Percentiles rank a stretch among this genome's conserved stretches.
phyloP scores from a whole-genome alignment of 768 basidiomycete species.

The Filobasidium wieringae region DNA sequence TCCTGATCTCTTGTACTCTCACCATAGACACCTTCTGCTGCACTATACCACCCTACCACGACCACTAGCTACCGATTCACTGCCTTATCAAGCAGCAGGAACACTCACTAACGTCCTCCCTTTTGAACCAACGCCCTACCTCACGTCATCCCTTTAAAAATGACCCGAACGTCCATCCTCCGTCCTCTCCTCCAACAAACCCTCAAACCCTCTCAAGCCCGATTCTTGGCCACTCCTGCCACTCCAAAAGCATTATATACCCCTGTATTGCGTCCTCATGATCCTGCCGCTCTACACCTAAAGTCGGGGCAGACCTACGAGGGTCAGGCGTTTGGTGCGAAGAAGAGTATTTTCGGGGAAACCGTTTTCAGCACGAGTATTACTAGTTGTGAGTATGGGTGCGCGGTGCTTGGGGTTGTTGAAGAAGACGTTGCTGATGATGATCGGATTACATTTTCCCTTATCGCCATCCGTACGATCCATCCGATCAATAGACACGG shows the following conservation, averaged over 20 bases:
- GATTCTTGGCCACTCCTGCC: slow-evolving; percentile 29
- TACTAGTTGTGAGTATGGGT: slow-evolving; percentile 66
- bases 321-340: slow-evolving; percentile 80
- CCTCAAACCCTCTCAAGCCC: not conserved
- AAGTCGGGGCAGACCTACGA: slow-evolving; percentile 87
- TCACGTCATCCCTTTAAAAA: slow-evolving; percentile 15
- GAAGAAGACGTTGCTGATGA: not conserved
- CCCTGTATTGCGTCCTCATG: slow-evolving; percentile 29
- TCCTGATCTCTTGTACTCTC: no score
- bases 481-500: slow-evolving; percentile 58
- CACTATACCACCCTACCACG: no score
- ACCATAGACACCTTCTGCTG: no score
- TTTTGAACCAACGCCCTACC: not conserved
- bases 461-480: no score
- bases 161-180: slow-evolving; percentile 5
- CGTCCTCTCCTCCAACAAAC: not conserved
- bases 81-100: not conserved
- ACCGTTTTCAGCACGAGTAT: slow-evolving; percentile 98
- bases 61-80: not conserved
- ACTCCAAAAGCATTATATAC: slow-evolving; percentile 17
- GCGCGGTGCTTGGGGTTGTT: not conserved
- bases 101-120: not conserved
- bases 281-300: slow-evolving; percentile 76
- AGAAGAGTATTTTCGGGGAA: slow-evolving; percentile 80
- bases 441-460: not conserved